A percentile compares a stretch with the other conserved stretches of the same genome.
phyloP scores from a whole-genome alignment of 164 flowering plant genomes.

The Annona cherimola region DNA sequence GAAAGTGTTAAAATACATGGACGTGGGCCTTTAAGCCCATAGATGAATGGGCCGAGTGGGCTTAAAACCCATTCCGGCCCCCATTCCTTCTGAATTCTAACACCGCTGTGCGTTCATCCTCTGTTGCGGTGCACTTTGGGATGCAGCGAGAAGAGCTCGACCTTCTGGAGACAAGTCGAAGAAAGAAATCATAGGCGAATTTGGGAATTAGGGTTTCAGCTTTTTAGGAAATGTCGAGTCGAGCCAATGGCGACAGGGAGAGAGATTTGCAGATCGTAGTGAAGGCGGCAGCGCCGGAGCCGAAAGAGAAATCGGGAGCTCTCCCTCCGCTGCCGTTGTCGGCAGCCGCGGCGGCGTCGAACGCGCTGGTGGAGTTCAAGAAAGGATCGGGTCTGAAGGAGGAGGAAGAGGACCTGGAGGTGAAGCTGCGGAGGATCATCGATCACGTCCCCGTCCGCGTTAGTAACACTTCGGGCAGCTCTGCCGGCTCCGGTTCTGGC shows the following conservation, averaged over 20 bases:
- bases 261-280: slow-evolving; percentile 40
- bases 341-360: slow-evolving; percentile 16
- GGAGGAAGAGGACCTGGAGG: slow-evolving; percentile 87
- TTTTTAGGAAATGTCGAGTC: slow-evolving; percentile 4
- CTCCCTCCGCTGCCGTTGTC: slow-evolving; percentile 24
- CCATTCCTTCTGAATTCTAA: no score
- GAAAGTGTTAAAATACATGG: no score
- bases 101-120: no score
- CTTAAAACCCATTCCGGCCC: no score
- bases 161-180: no score
- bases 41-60: no score
- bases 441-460: slow-evolving; percentile 97
- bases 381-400: slow-evolving; percentile 30
- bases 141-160: no score
- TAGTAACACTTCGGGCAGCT: slow-evolving; percentile 96
- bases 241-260: slow-evolving; percentile 27
- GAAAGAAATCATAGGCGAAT: no score
- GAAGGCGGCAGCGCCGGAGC: slow-evolving; percentile 18
- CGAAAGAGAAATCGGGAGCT: slow-evolving; percentile 7
- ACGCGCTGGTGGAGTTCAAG: slow-evolving; percentile 78
- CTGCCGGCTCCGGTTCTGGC: slow-evolving; percentile 99
- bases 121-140: no score
- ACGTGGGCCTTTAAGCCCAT: no score
- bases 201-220: no score
- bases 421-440: slow-evolving; percentile 87